Evolutionary conservation across 345 rosid genomes (phyloP).

Genomic region (Erucastrum elatum): DNA sequence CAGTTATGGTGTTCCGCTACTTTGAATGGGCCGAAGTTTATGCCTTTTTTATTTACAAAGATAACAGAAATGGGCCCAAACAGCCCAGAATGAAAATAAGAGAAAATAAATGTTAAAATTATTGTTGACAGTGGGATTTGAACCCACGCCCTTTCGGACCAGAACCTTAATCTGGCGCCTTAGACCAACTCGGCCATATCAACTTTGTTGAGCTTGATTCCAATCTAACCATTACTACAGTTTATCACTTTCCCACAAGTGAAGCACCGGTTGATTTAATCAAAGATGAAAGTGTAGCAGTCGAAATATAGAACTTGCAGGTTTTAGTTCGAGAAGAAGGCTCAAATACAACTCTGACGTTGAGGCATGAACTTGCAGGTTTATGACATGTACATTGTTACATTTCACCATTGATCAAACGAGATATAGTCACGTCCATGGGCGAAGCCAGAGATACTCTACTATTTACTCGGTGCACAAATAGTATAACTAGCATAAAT

Average conservation of each 20-base stretch:
- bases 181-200: constrained; percentile 99
- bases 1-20: background rate
- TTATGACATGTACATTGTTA: background rate
- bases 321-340: background rate
- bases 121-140: constrained; percentile 92
- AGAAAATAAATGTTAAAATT: background rate
- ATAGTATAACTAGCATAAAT: too few relatives aligned
- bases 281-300: background rate
- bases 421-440: background rate
- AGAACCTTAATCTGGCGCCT: constrained; percentile 99
- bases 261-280: background rate
- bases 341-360: background rate
- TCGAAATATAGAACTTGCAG: background rate
- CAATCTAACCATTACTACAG: too few relatives aligned
- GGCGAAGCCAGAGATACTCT: too few relatives aligned
- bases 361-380: background rate
- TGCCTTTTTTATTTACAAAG: background rate
- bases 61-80: background rate
- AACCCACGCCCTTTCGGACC: constrained; percentile 99
- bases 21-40: background rate
- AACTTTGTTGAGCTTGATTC: constrained; percentile 28
- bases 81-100: background rate
- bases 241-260: background rate
- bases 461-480: too few relatives aligned
- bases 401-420: background rate